These are phyloP conservation scores for Phaeophleospora eucalypticola DNA, from an alignment of 2,329 filamentous ascomycete species.

Conservation along the genomic window DNA sequence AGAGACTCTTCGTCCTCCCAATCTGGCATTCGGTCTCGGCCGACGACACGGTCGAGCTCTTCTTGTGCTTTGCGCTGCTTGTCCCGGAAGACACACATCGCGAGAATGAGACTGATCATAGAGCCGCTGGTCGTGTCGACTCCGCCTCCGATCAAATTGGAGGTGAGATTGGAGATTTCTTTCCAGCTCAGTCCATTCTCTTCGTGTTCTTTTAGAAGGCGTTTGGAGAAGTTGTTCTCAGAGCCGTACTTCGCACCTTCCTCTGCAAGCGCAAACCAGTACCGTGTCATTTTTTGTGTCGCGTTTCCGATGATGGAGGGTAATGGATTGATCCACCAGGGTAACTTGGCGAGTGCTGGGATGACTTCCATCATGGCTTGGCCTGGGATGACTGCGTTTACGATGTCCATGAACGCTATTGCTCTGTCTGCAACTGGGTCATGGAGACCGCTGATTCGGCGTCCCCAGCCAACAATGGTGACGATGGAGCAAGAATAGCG, in stretches of 20 bases:
- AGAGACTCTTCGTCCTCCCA: slow-evolving; percentile 23
- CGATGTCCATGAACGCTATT: slow-evolving; percentile 20
- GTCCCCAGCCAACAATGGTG: too few relatives aligned
- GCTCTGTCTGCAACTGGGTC: too few relatives aligned
- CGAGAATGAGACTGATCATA: slow-evolving; percentile 10
- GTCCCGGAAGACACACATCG: slow-evolving; percentile 26
- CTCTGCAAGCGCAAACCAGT: not conserved
- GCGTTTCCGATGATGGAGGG: too few relatives aligned
- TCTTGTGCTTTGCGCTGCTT: slow-evolving; percentile 19
- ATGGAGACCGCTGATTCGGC: too few relatives aligned
- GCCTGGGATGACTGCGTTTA: slow-evolving; percentile 17
- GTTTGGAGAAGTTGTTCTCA: not conserved
- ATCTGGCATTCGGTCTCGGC: slow-evolving; percentile 20
- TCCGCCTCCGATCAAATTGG: slow-evolving; percentile 6
- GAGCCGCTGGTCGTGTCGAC: slow-evolving; percentile 6
- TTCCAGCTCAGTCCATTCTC: not conserved
- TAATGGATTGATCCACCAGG: slow-evolving; percentile 25
- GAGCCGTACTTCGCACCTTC: not conserved
- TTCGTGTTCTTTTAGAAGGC: not conserved
- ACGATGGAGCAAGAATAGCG: too few relatives aligned
- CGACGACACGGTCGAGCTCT: slow-evolving; percentile 28
- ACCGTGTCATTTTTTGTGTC: not conserved
- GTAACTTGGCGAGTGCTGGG: slow-evolving; percentile 43
- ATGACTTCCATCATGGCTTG: slow-evolving; percentile 16
- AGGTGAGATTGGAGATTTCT: not conserved